Evolutionary conservation across 2,329 filamentous ascomycete genomes (phyloP), one percentile per base, ranked within the genome.

Genomic region (Ceratocystis harringtonii): DNA sequence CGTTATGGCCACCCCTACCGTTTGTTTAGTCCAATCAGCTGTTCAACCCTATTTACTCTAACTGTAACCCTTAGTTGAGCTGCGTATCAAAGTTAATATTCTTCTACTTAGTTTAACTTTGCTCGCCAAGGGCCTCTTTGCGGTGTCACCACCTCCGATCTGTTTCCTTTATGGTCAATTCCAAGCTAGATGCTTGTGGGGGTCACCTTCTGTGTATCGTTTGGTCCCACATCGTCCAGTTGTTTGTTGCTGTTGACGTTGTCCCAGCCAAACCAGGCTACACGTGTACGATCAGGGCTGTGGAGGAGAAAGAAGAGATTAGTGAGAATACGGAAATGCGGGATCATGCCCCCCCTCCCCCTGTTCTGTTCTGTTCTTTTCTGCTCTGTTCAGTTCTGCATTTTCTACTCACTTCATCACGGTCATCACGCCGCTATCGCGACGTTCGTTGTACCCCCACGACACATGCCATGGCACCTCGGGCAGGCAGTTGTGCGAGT

Each of bases 341-440:
- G 12, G 10, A 5, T 36, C 3, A 36, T 36, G 32, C 3, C 45
- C n/a, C n/a, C 41, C 41, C 17, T 2, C 41, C 41, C 5, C 41
- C 41, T 7, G n/a, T n/a, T 17, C 44, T 48, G 45, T 6, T 25
- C 7, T 55, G 30, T 17, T 12, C 22, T 25, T 25, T 25, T 2
- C 41, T 44, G 22, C 22, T 17, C 45, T 48, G 45, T 1, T 25
- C 17, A 43, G 30, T 17, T 12, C 30, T 28, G 25, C 4, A 45
- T 48, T 15, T 68, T 48, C 41, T 28, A 67, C 72, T 68, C 68
- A 74, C 73, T 72, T 73, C 30, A 72, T 68, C 0, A 75, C 28
- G 0, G 72, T 72, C 69, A 72, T 69, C 25, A 74, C 71, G 0
- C 69, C 73, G 2, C 70, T 71, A 41, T 74, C 73, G 0, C 70